Percentiles rank a stretch among this genome's conserved stretches.
Conservation (phyloP, 257 asterid genomes). For the Coffea eugenioides region DNA sequence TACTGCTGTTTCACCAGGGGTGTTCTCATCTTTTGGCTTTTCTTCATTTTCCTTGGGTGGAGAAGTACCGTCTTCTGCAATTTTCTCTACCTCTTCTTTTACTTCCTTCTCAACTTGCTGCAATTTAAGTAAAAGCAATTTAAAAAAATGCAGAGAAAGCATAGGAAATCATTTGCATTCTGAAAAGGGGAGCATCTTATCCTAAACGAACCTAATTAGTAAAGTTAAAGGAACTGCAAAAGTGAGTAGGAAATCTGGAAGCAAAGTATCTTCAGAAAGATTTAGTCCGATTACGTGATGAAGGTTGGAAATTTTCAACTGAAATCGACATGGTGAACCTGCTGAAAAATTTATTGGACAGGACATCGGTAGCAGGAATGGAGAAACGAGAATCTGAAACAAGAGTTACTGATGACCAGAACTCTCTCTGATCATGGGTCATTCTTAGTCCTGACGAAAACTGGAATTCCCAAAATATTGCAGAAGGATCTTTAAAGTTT, state of each 20-base stretch:
- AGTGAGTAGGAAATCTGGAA: neutral
- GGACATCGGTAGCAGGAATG: neutral
- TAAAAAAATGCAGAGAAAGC: neutral
- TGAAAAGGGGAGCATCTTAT: neutral
- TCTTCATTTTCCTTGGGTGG: conserved; percentile 30
- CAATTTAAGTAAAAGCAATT: conserved; percentile 7
- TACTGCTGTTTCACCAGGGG: conserved; percentile 23
- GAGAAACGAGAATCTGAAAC: neutral
- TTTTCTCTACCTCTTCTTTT: conserved; percentile 35
- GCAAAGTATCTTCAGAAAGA: neutral
- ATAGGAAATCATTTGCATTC: neutral
- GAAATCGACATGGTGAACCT: neutral
- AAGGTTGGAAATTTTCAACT: neutral
- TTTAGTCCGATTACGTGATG: neutral
- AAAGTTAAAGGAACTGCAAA: neutral
- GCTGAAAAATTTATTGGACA: neutral
- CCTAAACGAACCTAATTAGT: neutral
- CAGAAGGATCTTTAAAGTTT: neutral
- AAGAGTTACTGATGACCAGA: neutral
- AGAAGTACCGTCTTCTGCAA: conserved; percentile 34
- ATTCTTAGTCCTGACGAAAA: neutral
- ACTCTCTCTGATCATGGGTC: neutral
- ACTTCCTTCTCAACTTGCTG: conserved; percentile 58
- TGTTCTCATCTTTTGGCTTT: conserved; percentile 31
- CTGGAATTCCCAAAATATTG: neutral